These are phyloP conservation scores for Phaeosphaeriaceae sp. DNA, from an alignment of 2,329 filamentous ascomycete species.

Conservation along the genomic window DNA sequence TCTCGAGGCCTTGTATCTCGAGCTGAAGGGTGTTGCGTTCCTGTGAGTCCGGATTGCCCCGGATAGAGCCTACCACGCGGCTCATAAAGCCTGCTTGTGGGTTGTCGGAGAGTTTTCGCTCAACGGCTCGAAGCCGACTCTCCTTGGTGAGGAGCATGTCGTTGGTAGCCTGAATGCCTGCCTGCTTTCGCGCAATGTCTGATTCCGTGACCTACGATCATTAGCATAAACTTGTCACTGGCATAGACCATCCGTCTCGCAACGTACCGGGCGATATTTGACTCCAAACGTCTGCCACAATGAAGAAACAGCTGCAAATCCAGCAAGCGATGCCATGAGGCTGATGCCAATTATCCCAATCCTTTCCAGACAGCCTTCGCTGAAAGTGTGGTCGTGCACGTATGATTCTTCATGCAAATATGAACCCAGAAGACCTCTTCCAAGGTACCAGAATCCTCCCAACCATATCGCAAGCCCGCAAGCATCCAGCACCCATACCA, in stretches of 20 bases:
- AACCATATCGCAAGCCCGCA: conserved; percentile 74
- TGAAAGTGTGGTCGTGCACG: conserved; percentile 56
- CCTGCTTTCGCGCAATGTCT: conserved; percentile 79
- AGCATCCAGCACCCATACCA: conserved; percentile 71
- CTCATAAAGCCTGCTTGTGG: conserved; percentile 69
- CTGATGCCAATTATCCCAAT: conserved; percentile 87
- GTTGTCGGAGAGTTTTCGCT: conserved; percentile 67
- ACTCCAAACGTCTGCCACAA: conserved; percentile 84
- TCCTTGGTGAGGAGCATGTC: conserved; percentile 82
- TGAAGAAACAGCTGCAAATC: conserved; percentile 86
- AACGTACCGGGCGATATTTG: conserved; percentile 64
- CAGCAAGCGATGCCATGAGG: conserved; percentile 86
- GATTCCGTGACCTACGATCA: conserved; percentile 66
- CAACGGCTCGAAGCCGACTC: conserved; percentile 73
- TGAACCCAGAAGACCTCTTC: conserved; percentile 66
- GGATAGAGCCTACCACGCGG: conserved; percentile 75
- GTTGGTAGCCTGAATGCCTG: conserved; percentile 77
- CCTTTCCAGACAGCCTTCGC: conserved; percentile 66
- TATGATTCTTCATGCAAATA: conserved; percentile 58
- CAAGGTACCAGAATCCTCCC: conserved; percentile 78
- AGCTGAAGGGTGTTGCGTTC: conserved; percentile 67
- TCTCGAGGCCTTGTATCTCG: conserved; percentile 80
- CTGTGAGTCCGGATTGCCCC: conserved; percentile 66
- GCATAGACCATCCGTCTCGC: too few relatives aligned
- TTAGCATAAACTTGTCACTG: conserved; percentile 20